phyloP scores from a whole-genome alignment of 345 rosid species.

The Balakata baccata region DNA sequence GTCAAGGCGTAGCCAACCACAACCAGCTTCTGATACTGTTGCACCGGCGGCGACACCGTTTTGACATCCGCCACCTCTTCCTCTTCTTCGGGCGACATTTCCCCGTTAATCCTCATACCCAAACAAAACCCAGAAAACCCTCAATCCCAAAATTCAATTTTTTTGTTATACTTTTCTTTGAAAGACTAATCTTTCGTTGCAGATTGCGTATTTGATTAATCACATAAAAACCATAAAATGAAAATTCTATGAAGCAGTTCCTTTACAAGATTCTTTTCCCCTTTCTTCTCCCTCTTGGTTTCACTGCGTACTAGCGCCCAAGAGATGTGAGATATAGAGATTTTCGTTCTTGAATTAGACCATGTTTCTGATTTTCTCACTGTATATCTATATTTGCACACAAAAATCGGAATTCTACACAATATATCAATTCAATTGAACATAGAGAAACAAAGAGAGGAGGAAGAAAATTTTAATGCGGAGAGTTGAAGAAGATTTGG shows the following conservation, averaged over 20 bases:
- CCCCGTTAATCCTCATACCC: constrained; percentile 52
- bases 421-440: background rate
- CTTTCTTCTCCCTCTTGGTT: background rate
- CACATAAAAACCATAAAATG: background rate
- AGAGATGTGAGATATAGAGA: background rate
- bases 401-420: background rate
- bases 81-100: constrained; percentile 25
- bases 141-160: background rate
- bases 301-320: background rate
- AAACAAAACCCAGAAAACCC: constrained; percentile 12
- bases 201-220: background rate
- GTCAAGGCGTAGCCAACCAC: constrained; percentile 88
- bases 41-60: constrained; percentile 18
- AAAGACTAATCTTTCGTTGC: constrained; percentile 1
- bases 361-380: background rate
- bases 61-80: constrained; percentile 25
- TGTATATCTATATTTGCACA: background rate
- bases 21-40: constrained; percentile 40
- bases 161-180: background rate
- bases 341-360: background rate
- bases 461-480: background rate
- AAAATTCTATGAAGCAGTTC: background rate
- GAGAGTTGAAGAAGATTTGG: background rate
- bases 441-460: background rate
- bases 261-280: background rate